A percentile compares a stretch with the other conserved stretches of the same genome.
Conservation (phyloP, 345 rosid species). For the Erucastrum elatum region DNA sequence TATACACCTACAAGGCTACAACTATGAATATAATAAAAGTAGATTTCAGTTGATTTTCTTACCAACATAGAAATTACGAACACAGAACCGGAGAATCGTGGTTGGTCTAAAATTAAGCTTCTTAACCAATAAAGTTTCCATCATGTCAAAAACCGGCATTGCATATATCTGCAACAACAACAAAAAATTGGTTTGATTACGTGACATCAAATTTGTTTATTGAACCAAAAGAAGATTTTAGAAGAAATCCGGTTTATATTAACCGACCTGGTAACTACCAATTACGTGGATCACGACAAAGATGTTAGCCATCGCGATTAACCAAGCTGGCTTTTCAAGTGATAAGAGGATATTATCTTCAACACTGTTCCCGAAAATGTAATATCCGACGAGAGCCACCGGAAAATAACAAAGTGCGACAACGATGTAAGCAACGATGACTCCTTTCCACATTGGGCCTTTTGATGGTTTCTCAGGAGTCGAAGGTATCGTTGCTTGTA, state of each 20-base stretch:
- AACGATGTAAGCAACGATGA: constrained; percentile 62
- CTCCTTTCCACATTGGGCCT: constrained; percentile 90
- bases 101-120: constrained; percentile 54
- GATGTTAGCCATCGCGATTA: constrained; percentile 59
- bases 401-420: constrained; percentile 84
- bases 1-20: neutral
- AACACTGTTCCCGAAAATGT: constrained; percentile 58
- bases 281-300: constrained; percentile 79
- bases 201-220: neutral
- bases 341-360: constrained; percentile 70
- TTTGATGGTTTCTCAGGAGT: constrained; percentile 82
- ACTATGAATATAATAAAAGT: neutral
- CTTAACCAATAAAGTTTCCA: constrained; percentile 66
- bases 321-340: constrained; percentile 69
- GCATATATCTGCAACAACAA: constrained; percentile 54
- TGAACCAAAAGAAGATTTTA: neutral
- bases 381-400: constrained; percentile 70
- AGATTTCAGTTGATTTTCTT: constrained; percentile 16
- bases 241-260: neutral
- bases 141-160: constrained; percentile 85
- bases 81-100: constrained; percentile 46
- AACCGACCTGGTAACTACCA: constrained; percentile 75
- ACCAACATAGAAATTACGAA: constrained; percentile 64
- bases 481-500: constrained; percentile 90
- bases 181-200: neutral